Conservation (phyloP, 371 early-diverging fungal genomes). For the Actinomortierella ambigua region DNA sequence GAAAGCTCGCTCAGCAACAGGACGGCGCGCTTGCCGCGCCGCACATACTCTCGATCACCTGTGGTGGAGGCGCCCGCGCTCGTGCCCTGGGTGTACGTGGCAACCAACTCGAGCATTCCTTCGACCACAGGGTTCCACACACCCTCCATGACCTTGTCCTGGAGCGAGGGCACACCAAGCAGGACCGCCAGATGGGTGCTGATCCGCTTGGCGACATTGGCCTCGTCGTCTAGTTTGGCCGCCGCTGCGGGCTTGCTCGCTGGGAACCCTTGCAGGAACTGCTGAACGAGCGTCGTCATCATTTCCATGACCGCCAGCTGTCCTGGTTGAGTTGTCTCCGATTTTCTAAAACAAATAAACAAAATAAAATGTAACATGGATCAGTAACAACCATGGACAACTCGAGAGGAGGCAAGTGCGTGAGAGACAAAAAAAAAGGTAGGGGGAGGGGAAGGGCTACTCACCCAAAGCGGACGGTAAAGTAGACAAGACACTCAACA, state of each 20-base stretch:
- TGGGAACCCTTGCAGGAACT: too few relatives aligned
- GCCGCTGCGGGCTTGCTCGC: too few relatives aligned
- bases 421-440: too few relatives aligned
- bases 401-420: too few relatives aligned
- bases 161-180: constrained; percentile 34
- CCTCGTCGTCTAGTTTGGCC: constrained; percentile 18
- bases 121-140: constrained; percentile 31
- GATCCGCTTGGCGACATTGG: constrained; percentile 25
- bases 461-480: constrained; percentile 55
- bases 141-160: constrained; percentile 16
- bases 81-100: too few relatives aligned
- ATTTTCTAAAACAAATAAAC: constrained; percentile 27
- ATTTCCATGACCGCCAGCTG: constrained; percentile 25
- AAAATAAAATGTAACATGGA: too few relatives aligned
- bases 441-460: neutral
- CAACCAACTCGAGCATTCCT: constrained; percentile 21
- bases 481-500: constrained; percentile 62
- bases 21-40: constrained; percentile 32
- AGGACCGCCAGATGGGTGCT: constrained; percentile 21
- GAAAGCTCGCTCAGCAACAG: constrained; percentile 22
- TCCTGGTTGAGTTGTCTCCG: constrained; percentile 34
- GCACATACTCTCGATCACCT: constrained; percentile 22
- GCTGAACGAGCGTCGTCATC: too few relatives aligned
- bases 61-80: too few relatives aligned
- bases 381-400: too few relatives aligned